These are phyloP conservation scores for Ceratocystis cubensis DNA, from an alignment of 2,329 filamentous ascomycete genomes.

Conservation along the genomic window DNA sequence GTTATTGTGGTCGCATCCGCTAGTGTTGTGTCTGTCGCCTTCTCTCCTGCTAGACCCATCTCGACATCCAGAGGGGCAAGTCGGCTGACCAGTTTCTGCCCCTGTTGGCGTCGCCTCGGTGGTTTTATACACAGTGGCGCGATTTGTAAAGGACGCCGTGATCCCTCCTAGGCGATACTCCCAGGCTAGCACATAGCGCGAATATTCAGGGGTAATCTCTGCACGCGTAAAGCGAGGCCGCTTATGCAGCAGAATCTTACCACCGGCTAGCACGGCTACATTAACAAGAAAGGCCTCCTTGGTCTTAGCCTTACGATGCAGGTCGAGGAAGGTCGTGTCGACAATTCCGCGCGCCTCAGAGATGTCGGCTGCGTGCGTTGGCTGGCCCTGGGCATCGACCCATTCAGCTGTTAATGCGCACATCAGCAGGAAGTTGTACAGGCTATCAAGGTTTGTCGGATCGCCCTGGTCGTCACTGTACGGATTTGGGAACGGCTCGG, in stretches of 20 bases:
- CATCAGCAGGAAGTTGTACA: constrained; percentile 43
- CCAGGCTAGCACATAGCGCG: constrained; percentile 19
- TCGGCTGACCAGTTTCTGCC: background rate
- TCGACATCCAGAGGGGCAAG: background rate
- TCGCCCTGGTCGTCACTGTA: constrained; percentile 29
- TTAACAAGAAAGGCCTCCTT: constrained; percentile 48
- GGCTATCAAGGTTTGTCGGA: constrained; percentile 43
- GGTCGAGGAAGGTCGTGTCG: constrained; percentile 40
- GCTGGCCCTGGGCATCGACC: constrained; percentile 37
- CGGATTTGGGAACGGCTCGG: constrained; percentile 20
- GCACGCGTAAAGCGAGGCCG: constrained; percentile 17
- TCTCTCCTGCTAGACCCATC: background rate
- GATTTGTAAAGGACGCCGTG: constrained; percentile 15
- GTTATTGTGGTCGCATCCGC: background rate
- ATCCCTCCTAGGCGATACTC: constrained; percentile 18
- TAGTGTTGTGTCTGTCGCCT: background rate
- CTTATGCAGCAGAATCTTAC: constrained; percentile 36
- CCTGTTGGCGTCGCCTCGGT: background rate
- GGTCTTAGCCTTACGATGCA: constrained; percentile 38
- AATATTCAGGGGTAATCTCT: constrained; percentile 11
- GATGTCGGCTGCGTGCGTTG: constrained; percentile 33
- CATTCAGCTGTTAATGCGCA: constrained; percentile 40
- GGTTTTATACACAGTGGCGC: constrained; percentile 16
- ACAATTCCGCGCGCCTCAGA: constrained; percentile 45
- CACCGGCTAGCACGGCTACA: constrained; percentile 44